A percentile compares a stretch with the other conserved stretches of the same genome.
Evolutionary conservation across 768 basidiomycete genomes (phyloP).

Genomic region (Leccinum truebloodii): DNA sequence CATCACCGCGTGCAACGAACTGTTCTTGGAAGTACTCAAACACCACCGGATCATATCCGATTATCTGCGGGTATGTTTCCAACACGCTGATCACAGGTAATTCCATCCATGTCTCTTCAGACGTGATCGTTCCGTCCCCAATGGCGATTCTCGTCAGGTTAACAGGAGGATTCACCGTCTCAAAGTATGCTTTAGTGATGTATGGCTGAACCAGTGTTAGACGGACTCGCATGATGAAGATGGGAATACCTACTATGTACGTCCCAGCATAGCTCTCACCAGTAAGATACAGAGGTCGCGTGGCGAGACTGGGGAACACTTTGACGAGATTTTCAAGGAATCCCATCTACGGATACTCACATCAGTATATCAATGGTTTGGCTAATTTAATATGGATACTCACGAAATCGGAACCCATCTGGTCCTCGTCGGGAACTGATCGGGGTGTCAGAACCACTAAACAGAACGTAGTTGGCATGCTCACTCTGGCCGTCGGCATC

Average conservation of each 20-base stretch:
- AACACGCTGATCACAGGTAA: conserved; percentile 59
- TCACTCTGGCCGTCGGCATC: conserved; percentile 58
- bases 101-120: conserved; percentile 48
- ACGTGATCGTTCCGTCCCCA: conserved; percentile 61
- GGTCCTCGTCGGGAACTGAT: conserved; percentile 57
- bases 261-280: conserved; percentile 77
- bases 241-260: conserved; percentile 51
- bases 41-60: conserved; percentile 67
- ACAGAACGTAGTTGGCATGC: conserved; percentile 8
- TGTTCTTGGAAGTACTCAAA: conserved; percentile 68
- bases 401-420: conserved; percentile 52
- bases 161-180: conserved; percentile 60
- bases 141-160: conserved; percentile 65
- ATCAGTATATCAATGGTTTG: background rate
- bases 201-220: conserved; percentile 54
- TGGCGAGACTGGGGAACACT: conserved; percentile 68
- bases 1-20: conserved; percentile 39
- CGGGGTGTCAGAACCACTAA: conserved; percentile 14
- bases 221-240: conserved; percentile 28
- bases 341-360: conserved; percentile 49
- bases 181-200: conserved; percentile 70
- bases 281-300: conserved; percentile 64
- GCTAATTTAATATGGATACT: conserved; percentile 17
- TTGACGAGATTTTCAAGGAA: conserved; percentile 71
- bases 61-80: conserved; percentile 75